phyloP scores from a whole-genome alignment of 2,329 filamentous ascomycete genomes.

The Aspergillus latus region DNA sequence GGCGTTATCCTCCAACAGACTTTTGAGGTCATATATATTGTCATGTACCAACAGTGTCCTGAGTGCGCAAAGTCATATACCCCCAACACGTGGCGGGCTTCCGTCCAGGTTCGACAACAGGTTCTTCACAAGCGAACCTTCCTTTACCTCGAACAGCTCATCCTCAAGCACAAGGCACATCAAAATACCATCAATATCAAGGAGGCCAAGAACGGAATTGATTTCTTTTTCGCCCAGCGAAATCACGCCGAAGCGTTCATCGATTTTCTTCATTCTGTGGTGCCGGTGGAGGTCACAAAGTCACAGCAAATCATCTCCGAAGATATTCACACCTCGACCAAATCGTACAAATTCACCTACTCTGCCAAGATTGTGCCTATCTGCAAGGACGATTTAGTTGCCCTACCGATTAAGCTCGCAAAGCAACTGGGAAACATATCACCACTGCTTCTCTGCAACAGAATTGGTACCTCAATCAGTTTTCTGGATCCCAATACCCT shows the following conservation, averaged over 20 bases:
- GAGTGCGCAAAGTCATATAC: slow-evolving; percentile 97
- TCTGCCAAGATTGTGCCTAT: slow-evolving; percentile 88
- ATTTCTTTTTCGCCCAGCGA: slow-evolving; percentile 88
- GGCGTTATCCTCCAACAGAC: slow-evolving; percentile 15
- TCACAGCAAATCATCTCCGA: slow-evolving; percentile 92
- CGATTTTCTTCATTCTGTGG: slow-evolving; percentile 82
- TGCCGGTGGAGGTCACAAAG: slow-evolving; percentile 76
- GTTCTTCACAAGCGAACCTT: slow-evolving; percentile 92
- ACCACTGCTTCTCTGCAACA: slow-evolving; percentile 80
- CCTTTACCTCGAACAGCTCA: slow-evolving; percentile 84
- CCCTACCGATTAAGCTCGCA: slow-evolving; percentile 83
- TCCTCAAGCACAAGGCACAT: slow-evolving; percentile 90
- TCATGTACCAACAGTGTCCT: slow-evolving; percentile 72
- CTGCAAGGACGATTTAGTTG: slow-evolving; percentile 97
- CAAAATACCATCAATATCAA: slow-evolving; percentile 97
- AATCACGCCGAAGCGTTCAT: slow-evolving; percentile 93
- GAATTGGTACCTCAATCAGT: slow-evolving; percentile 85
- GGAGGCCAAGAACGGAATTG: slow-evolving; percentile 90
- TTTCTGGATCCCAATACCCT: slow-evolving; percentile 87
- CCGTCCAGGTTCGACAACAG: slow-evolving; percentile 94
- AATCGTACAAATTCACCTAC: slow-evolving; percentile 92
- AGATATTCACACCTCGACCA: slow-evolving; percentile 85
- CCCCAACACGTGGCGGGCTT: slow-evolving; percentile 90
- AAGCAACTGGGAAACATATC: slow-evolving; percentile 85
- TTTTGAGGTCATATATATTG: slow-evolving; percentile 16